Percentiles rank a stretch among this genome's conserved stretches.
phyloP scores from a whole-genome alignment of 495 filamentous ascomycete species.

The Neurospora intermedia region DNA sequence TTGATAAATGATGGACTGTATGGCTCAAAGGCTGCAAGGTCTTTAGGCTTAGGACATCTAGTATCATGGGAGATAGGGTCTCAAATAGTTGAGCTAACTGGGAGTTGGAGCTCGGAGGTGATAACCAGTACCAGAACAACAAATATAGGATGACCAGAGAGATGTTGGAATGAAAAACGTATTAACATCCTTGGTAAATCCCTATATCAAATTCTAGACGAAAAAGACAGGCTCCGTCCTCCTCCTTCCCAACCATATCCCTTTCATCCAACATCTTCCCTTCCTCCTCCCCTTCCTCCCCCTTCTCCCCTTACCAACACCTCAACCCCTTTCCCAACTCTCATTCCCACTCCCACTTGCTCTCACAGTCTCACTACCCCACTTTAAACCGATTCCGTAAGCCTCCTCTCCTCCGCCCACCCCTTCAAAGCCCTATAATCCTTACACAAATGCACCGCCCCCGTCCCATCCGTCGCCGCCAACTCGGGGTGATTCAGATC shows the following conservation, averaged over 20 bases:
- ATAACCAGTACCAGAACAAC: too few species aligned
- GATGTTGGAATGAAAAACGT: not conserved
- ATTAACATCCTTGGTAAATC: not conserved
- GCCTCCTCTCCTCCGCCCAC: slow-evolving; percentile 2
- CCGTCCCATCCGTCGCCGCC: not conserved
- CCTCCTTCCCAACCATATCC: not conserved
- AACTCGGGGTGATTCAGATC: not conserved
- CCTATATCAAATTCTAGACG: not conserved
- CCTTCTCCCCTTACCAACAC: too few species aligned
- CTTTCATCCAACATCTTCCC: not conserved
- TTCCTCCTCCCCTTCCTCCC: not conserved
- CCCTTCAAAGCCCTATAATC: not conserved
- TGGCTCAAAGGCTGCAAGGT: too few species aligned
- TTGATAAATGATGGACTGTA: not conserved
- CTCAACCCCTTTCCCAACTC: not conserved
- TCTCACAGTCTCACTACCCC: too few species aligned
- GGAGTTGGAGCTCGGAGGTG: too few species aligned
- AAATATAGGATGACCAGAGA: too few species aligned
- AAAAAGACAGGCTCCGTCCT: not conserved
- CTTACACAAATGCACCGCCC: slow-evolving; percentile 2
- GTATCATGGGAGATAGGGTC: too few species aligned
- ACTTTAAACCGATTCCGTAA: not conserved
- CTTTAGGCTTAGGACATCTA: too few species aligned
- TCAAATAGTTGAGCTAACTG: too few species aligned
- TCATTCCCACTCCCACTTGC: too few species aligned